Conservation (phyloP, 2,329 filamentous ascomycete species). For the Aureobasidium leucospermi region DNA sequence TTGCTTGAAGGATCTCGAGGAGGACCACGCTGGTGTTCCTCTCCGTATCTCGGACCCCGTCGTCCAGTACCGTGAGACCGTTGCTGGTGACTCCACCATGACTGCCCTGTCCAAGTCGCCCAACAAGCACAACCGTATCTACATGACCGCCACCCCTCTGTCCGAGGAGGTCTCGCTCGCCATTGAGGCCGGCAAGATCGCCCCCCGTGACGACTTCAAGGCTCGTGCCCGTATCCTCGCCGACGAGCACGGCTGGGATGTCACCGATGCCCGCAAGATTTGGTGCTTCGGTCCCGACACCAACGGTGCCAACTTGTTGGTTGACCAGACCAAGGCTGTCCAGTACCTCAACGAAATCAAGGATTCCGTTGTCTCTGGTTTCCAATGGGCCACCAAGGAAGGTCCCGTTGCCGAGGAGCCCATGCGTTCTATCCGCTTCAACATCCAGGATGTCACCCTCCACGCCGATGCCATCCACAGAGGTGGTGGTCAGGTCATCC, state of each 20-base stretch:
- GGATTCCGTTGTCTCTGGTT: constrained; percentile 98
- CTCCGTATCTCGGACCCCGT: constrained; percentile 97
- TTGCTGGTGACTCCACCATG: constrained; percentile 76
- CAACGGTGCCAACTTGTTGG: constrained; percentile 92
- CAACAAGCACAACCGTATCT: constrained; percentile 99
- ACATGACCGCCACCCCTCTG: constrained; percentile 86
- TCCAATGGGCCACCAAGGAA: constrained; percentile 99
- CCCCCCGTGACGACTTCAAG: constrained; percentile 98
- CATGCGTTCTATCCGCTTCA: constrained; percentile 95
- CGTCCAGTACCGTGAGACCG: constrained; percentile 97
- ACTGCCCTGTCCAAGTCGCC: constrained; percentile 98
- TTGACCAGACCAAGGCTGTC: constrained; percentile 99
- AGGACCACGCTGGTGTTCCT: constrained; percentile 97
- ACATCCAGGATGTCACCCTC: constrained; percentile 98
- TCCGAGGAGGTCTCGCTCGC: constrained; percentile 83
- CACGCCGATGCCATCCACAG: constrained; percentile 99
- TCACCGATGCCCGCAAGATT: constrained; percentile 99
- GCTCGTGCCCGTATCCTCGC: constrained; percentile 89
- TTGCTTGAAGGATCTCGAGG: constrained; percentile 99
- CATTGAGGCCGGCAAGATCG: constrained; percentile 89
- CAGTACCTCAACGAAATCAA: constrained; percentile 99
- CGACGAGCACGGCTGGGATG: constrained; percentile 97
- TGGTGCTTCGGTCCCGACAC: constrained; percentile 99
- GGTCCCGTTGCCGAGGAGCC: constrained; percentile 97
- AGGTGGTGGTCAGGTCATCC: constrained; percentile 98